These are phyloP conservation scores for Parietaria judaica DNA, from an alignment of 306 rosid genomes.

Conservation along the genomic window DNA sequence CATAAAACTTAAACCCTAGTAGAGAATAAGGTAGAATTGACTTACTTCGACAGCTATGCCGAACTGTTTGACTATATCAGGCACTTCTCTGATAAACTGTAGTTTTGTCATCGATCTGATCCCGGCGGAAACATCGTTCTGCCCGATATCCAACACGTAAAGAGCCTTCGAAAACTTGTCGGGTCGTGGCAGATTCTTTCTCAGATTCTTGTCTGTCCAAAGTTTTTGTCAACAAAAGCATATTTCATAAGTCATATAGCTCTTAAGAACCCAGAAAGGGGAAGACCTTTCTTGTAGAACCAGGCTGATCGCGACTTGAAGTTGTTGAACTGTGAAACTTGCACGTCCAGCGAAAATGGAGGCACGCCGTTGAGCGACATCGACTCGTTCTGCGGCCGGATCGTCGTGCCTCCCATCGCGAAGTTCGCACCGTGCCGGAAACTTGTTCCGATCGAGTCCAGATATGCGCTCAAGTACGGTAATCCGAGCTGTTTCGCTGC, in stretches of 20 bases:
- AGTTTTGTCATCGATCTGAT: constrained; percentile 26
- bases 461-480: constrained; percentile 47
- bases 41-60: constrained; percentile 44
- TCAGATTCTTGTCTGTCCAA: constrained; percentile 20
- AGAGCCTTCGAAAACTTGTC: constrained; percentile 66
- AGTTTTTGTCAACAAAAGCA: neutral
- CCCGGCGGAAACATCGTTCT: constrained; percentile 65
- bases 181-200: constrained; percentile 36
- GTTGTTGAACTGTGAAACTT: constrained; percentile 42
- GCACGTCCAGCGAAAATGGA: constrained; percentile 66
- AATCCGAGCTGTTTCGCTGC: constrained; percentile 50
- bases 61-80: constrained; percentile 42
- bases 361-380: constrained; percentile 41
- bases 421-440: constrained; percentile 77
- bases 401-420: constrained; percentile 70
- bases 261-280: neutral
- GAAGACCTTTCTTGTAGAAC: constrained; percentile 39
- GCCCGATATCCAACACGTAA: constrained; percentile 71
- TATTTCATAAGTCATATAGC: no score
- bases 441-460: constrained; percentile 64
- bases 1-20: no score
- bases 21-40: neutral
- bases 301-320: constrained; percentile 49
- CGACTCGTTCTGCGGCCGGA: constrained; percentile 44
- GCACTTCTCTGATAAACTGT: constrained; percentile 25